These are phyloP conservation scores for Leptomonas seymouri DNA, from an alignment of 208 protist species.

Conservation along the genomic window DNA sequence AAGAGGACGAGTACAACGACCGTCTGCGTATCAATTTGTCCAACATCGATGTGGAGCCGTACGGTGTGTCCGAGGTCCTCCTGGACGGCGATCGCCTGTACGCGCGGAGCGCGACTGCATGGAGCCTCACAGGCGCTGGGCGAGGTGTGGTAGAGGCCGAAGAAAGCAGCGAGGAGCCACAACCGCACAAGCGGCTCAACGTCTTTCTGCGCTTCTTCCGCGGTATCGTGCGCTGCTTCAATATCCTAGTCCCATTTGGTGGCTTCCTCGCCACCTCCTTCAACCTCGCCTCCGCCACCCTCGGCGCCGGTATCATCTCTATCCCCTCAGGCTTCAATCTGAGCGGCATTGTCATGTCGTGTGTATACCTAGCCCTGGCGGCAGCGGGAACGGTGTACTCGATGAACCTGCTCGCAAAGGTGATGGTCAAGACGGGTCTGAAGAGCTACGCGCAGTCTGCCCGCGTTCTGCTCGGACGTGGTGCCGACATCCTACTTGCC, in stretches of 20 bases:
- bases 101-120: constrained; percentile 8
- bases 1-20: constrained; percentile 23
- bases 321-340: constrained; percentile 61
- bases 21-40: constrained; percentile 32
- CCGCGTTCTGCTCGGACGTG: constrained; percentile 47
- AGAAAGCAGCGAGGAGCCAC: not conserved
- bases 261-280: constrained; percentile 46
- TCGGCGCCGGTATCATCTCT: constrained; percentile 72
- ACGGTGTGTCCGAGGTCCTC: constrained; percentile 13
- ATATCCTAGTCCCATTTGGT: constrained; percentile 53
- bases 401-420: constrained; percentile 49
- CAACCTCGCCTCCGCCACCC: constrained; percentile 47
- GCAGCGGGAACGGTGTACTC: constrained; percentile 54
- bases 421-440: constrained; percentile 36
- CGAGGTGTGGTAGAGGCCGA: constrained; percentile 20
- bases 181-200: not conserved
- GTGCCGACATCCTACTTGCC: constrained; percentile 52
- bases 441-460: constrained; percentile 48
- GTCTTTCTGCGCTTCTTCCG: constrained; percentile 25
- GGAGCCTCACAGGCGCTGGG: not conserved
- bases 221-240: constrained; percentile 17
- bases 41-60: constrained; percentile 23
- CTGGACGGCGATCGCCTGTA: constrained; percentile 21
- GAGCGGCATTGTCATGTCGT: constrained; percentile 51
- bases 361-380: constrained; percentile 49